phyloP scores from a whole-genome alignment of 495 filamentous ascomycete genomes.

The Xylaria intraflava region DNA sequence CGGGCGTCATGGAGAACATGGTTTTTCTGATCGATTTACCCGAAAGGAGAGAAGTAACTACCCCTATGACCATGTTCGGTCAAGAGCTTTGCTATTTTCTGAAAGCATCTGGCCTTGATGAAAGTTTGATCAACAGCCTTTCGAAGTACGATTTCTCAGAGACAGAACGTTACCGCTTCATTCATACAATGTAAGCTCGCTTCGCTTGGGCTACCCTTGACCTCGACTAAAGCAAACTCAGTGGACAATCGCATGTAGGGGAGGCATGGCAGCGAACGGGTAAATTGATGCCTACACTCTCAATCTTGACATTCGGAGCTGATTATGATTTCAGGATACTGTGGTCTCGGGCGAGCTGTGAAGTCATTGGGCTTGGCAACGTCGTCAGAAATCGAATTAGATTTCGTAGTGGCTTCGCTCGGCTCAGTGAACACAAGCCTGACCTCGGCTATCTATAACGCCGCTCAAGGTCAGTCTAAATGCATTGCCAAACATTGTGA shows the following conservation, averaged over 20 bases:
- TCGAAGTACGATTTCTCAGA: constrained; percentile 67
- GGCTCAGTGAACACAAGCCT: constrained; percentile 66
- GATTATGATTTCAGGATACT: constrained; percentile 38
- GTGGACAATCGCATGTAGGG: constrained; percentile 48
- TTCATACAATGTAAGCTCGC: constrained; percentile 61
- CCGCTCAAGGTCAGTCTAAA: constrained; percentile 55
- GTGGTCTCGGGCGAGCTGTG: constrained; percentile 59
- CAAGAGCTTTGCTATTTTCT: constrained; percentile 67
- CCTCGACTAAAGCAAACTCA: constrained; percentile 11
- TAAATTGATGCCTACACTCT: constrained; percentile 8
- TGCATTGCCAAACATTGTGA: not conserved
- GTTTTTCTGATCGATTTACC: constrained; percentile 85
- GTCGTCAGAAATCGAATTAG: constrained; percentile 45
- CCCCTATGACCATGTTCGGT: constrained; percentile 54
- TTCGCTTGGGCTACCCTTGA: not conserved
- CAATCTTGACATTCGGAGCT: not conserved
- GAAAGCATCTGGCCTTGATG: constrained; percentile 56
- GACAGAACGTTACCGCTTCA: constrained; percentile 64
- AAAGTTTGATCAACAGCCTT: constrained; percentile 52
- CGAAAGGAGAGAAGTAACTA: constrained; percentile 33
- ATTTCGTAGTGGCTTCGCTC: constrained; percentile 67
- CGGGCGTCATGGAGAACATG: constrained; percentile 73
- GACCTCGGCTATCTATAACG: constrained; percentile 64
- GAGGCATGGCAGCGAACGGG: constrained; percentile 58
- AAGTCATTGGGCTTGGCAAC: constrained; percentile 48